These are phyloP conservation scores for Saturnispora halmiae DNA, from an alignment of 805 yeast genomes.

Conservation along the genomic window DNA sequence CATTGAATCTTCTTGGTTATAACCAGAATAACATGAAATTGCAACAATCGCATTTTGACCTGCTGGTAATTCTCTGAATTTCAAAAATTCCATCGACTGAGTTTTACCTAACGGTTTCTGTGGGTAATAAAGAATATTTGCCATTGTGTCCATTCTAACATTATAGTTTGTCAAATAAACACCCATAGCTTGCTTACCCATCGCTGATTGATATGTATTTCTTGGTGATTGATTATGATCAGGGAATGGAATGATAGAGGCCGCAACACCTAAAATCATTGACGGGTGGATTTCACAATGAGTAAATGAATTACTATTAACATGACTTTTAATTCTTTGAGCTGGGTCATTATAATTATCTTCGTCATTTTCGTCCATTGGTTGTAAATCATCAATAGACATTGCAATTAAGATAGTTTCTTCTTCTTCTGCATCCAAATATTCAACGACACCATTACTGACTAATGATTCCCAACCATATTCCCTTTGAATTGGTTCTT, in stretches of 20 bases:
- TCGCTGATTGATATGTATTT: slow-evolving; percentile 98
- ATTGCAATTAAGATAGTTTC: slow-evolving; percentile 97
- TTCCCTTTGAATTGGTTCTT: slow-evolving; percentile 33
- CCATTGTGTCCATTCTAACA: slow-evolving; percentile 99
- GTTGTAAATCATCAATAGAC: slow-evolving; percentile 94
- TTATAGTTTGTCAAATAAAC: slow-evolving; percentile 90
- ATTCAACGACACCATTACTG: slow-evolving; percentile 83
- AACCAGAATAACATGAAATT: slow-evolving; percentile 95
- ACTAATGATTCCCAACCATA: slow-evolving; percentile 84
- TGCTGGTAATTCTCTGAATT: slow-evolving; percentile 96
- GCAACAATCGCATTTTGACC: slow-evolving; percentile 99
- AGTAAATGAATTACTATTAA: slow-evolving; percentile 67
- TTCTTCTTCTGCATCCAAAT: slow-evolving; percentile 98
- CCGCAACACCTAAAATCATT: slow-evolving; percentile 98
- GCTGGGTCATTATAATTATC: slow-evolving; percentile 53
- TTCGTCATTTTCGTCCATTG: slow-evolving; percentile 33
- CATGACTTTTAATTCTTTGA: slow-evolving; percentile 64
- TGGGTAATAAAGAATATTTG: slow-evolving; percentile 92
- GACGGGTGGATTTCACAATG: slow-evolving; percentile 99
- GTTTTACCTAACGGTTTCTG: slow-evolving; percentile 98
- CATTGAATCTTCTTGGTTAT: slow-evolving; percentile 99
- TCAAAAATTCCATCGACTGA: slow-evolving; percentile 93
- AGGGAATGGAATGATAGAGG: slow-evolving; percentile 98
- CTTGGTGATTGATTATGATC: slow-evolving; percentile 99
- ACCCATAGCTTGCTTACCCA: slow-evolving; percentile 99